Conservation (phyloP, 2,329 filamentous ascomycete species). For the Pleochaeta shiraiana region DNA sequence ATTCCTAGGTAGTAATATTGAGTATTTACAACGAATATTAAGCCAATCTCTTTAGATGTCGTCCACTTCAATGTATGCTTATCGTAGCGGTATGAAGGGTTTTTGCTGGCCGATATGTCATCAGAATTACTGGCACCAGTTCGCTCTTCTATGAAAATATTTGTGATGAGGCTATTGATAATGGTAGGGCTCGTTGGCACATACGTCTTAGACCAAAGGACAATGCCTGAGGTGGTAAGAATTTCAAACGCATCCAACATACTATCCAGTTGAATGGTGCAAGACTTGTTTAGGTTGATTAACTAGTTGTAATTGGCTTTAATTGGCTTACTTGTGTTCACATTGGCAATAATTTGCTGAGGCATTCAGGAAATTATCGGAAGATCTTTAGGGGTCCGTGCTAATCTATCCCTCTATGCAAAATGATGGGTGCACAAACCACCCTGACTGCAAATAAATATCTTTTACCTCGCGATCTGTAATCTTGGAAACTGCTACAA, state of each 20-base stretch:
- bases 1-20: slow-evolving; percentile 18
- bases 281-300: no score
- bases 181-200: slow-evolving; percentile 58
- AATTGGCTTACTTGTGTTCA: no score
- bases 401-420: no score
- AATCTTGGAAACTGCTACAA: no score
- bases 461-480: no score
- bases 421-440: no score
- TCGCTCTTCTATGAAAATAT: slow-evolving; percentile 96
- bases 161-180: slow-evolving; percentile 85
- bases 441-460: no score
- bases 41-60: slow-evolving; percentile 69
- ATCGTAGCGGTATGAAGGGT: slow-evolving; percentile 67
- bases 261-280: no score
- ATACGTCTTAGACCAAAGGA: slow-evolving; percentile 86
- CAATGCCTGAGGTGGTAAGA: slow-evolving; percentile 83
- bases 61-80: slow-evolving; percentile 94
- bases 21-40: slow-evolving; percentile 80
- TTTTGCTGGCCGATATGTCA: slow-evolving; percentile 36
- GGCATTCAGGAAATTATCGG: no score
- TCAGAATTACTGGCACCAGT: slow-evolving; percentile 35
- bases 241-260: slow-evolving; percentile 98
- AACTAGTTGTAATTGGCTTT: no score
- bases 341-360: no score
- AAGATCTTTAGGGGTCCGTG: no score